These are phyloP conservation scores for Miscanthus lutarioriparius DNA, from an alignment of 176 grass and related monocot genomes.

Conservation along the genomic window DNA sequence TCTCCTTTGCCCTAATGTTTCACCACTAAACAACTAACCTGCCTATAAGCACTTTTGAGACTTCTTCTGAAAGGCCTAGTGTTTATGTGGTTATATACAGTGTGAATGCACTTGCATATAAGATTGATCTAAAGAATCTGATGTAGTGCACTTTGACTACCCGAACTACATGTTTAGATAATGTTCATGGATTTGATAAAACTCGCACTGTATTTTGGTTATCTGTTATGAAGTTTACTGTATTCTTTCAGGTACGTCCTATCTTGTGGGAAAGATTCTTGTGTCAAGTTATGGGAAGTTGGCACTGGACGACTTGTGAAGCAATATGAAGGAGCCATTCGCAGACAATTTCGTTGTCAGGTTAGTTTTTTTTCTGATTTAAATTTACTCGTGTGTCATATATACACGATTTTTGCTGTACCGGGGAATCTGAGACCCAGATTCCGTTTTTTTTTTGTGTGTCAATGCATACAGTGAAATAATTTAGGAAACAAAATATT, in stretches of 20 bases:
- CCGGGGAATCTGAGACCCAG: too few relatives aligned
- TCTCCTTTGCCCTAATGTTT: not conserved
- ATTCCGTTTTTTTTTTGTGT: too few relatives aligned
- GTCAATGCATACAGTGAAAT: too few relatives aligned
- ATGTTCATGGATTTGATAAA: constrained; percentile 16
- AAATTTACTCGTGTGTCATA: constrained; percentile 1
- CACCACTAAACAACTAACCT: not conserved
- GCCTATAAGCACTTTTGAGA: not conserved
- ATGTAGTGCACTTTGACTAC: not conserved
- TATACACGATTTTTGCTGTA: not conserved
- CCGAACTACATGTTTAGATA: not conserved
- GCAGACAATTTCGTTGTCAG: constrained; percentile 75
- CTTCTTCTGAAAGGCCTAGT: constrained; percentile 6
- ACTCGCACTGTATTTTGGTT: not conserved
- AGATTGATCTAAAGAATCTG: not conserved
- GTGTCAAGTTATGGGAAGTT: constrained; percentile 90
- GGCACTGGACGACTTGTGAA: constrained; percentile 79
- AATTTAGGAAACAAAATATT: not conserved
- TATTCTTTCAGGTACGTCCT: constrained; percentile 69
- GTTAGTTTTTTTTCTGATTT: constrained; percentile 43
- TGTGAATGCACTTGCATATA: constrained; percentile 12
- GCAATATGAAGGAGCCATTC: constrained; percentile 80
- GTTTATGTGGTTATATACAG: not conserved
- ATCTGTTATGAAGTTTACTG: constrained; percentile 14
- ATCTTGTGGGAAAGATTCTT: constrained; percentile 90